Evolutionary conservation across 257 asterid species (phyloP), one percentile per base, ranked within the genome.

Genomic region (Nicotiana benthamiana): DNA sequence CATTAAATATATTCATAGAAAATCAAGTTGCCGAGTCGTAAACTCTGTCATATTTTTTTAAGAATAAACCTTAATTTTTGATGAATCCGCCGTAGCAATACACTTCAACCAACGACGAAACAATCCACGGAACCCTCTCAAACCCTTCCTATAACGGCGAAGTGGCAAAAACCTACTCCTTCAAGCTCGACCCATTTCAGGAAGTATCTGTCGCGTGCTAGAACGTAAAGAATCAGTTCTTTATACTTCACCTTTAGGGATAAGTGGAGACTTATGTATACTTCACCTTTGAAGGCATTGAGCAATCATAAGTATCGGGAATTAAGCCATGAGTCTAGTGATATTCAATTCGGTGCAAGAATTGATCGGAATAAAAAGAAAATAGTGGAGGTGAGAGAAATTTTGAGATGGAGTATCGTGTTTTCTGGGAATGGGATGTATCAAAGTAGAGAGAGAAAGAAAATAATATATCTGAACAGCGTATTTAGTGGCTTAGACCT

Each of bases 231-330:
- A 95, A 79, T 95, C 99, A 3, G 85, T 95, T 54, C 81, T n/a
- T 93, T 76, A 98, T 95, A 59, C n/a, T n/a, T 95, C 99, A 0
- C 97, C 0, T 95, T 95, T 75, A 87, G 97, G 83, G 97, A 95
- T 52, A 92, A 93, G 54, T 97, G 93, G 85, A 90, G 98, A 83
- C 98, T 95, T 53, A 88, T 95, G 75, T 95, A 95, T 72, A 95
- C 99, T 65, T 95, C 98, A 52, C 99, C 99, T 1, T 75, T 95
- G 75, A 93, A 95, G 83, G 98, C 99, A 65, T 82, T 95, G 89
- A 91, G 97, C 76, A 95, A 95, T 86, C 99, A 93, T 91, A 95
- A 95, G 77, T 95, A 95, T 65, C 89, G 99, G 81, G 99, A 95
- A 83, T 82, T 95, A 83, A 92, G 90, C 68, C 98, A 95, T 81